Evolutionary conservation across 176 grass and related monocot genomes (phyloP).

Genomic region (Phyllostachys edulis): DNA sequence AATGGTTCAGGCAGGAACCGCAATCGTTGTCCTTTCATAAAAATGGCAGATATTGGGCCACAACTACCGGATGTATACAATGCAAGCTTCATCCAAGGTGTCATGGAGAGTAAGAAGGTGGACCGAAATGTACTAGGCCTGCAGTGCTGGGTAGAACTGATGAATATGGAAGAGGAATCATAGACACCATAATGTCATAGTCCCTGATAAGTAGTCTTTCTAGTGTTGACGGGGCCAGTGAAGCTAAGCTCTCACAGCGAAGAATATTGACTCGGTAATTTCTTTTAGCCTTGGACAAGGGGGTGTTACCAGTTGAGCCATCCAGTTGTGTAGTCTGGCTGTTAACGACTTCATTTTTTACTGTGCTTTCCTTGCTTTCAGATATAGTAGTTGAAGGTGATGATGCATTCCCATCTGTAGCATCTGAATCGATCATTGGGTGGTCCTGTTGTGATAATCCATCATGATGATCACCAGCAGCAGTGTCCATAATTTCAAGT

Average conservation of each 20-base stretch:
- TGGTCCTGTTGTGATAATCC: slow-evolving; percentile 12
- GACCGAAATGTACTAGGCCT: slow-evolving; percentile 82
- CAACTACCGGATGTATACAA: slow-evolving; percentile 64
- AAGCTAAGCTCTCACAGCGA: slow-evolving; percentile 87
- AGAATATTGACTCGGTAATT: slow-evolving; percentile 89
- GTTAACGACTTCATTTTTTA: slow-evolving; percentile 7
- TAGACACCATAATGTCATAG: slow-evolving; percentile 88
- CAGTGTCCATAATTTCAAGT: neutral
- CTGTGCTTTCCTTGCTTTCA: slow-evolving; percentile 20
- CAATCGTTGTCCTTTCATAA: slow-evolving; percentile 89
- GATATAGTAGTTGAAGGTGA: slow-evolving; percentile 8
- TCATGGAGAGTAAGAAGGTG: slow-evolving; percentile 93
- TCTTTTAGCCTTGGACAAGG: slow-evolving; percentile 53
- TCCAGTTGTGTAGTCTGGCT: neutral
- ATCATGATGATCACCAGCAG: neutral
- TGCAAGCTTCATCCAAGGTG: slow-evolving; percentile 96
- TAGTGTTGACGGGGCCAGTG: slow-evolving; percentile 62
- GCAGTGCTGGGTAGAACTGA: slow-evolving; percentile 61
- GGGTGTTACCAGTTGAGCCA: slow-evolving; percentile 21
- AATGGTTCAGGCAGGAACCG: slow-evolving; percentile 80
- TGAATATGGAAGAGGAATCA: slow-evolving; percentile 81
- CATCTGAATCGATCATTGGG: slow-evolving; percentile 26
- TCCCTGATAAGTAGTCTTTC: slow-evolving; percentile 83
- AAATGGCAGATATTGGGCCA: slow-evolving; percentile 76
- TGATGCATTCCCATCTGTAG: neutral